Conservation (phyloP, 495 filamentous ascomycete genomes). For the Achaetomiella virescens region DNA sequence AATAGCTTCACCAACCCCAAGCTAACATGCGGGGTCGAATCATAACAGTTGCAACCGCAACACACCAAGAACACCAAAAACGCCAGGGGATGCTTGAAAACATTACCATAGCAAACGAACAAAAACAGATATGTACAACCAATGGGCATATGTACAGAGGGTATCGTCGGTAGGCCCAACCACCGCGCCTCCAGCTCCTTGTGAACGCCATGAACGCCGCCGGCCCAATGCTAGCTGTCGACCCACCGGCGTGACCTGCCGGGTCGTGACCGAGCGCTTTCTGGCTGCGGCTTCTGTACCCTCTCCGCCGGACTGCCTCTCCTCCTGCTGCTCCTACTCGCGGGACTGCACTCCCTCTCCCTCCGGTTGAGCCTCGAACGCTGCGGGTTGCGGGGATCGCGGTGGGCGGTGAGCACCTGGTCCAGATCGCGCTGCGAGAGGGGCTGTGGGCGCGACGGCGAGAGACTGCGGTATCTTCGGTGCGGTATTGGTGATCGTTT, state of each 20-base stretch:
- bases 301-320: constrained; percentile 27
- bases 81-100: background rate
- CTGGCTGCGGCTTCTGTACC: constrained; percentile 35
- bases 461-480: constrained; percentile 26
- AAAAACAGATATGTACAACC: constrained; percentile 23
- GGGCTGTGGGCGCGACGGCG: constrained; percentile 26
- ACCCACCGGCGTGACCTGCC: constrained; percentile 28
- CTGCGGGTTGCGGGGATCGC: constrained; percentile 18
- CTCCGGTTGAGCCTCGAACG: constrained; percentile 13
- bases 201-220: constrained; percentile 22
- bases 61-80: background rate
- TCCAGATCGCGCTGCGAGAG: constrained; percentile 21
- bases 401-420: constrained; percentile 13
- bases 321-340: constrained; percentile 29
- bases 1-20: background rate
- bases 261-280: constrained; percentile 28
- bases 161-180: constrained; percentile 22
- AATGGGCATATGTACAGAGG: constrained; percentile 26
- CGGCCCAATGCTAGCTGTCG: constrained; percentile 15
- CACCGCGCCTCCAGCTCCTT: constrained; percentile 12
- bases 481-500: constrained; percentile 21
- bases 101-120: constrained; percentile 11
- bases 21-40: background rate
- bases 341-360: constrained; percentile 25
- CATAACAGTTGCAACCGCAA: background rate